Conservation (phyloP, 495 filamentous ascomycete species). For the Durotheca rogersii region DNA sequence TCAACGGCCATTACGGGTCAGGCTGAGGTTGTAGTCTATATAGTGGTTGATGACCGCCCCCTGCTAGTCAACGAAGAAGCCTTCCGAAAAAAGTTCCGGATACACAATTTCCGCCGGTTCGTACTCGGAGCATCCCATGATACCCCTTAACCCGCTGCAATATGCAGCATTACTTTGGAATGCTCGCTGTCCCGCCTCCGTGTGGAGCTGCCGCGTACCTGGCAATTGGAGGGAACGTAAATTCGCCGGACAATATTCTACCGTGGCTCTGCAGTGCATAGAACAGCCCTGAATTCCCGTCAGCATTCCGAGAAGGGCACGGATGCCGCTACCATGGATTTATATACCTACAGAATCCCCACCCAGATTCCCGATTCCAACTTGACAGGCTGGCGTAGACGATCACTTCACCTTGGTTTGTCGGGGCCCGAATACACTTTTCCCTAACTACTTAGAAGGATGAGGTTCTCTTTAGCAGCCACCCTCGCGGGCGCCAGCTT, state of each 20-base stretch:
- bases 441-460: constrained; percentile 1
- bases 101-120: constrained; percentile 25
- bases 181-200: constrained; percentile 6
- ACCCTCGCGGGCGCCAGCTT: constrained; percentile 31
- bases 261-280: neutral
- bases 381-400: neutral
- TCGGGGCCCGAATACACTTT: neutral
- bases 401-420: constrained; percentile 4
- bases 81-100: constrained; percentile 31
- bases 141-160: constrained; percentile 18
- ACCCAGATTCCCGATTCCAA: neutral
- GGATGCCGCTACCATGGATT: neutral
- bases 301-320: neutral
- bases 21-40: neutral
- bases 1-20: neutral
- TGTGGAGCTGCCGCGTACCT: constrained; percentile 3
- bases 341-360: constrained; percentile 12
- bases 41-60: neutral
- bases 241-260: neutral
- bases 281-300: too few relatives aligned
- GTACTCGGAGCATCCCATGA: constrained; percentile 12
- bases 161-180: constrained; percentile 21
- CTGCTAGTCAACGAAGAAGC: neutral
- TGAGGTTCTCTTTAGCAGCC: constrained; percentile 28
- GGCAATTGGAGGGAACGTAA: constrained; percentile 10